Evolutionary conservation across 2,329 filamentous ascomycete genomes (phyloP).

Genomic region (Claviceps sp.): DNA sequence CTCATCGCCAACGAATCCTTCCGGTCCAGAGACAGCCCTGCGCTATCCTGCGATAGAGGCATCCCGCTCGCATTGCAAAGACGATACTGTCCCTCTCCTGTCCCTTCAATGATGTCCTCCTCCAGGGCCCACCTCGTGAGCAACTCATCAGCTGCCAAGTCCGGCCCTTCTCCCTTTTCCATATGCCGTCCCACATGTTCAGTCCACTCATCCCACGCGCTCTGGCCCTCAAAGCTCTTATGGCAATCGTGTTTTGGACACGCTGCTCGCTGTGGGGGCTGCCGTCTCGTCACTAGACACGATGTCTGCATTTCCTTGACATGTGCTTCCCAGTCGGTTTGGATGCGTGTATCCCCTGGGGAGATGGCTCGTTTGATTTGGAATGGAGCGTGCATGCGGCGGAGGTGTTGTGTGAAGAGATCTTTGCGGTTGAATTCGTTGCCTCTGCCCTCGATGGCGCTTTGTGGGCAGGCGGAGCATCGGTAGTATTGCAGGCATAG

Average conservation of each 20-base stretch:
- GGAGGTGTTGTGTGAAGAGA: slow-evolving; percentile 85
- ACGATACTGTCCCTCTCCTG: slow-evolving; percentile 41
- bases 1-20: slow-evolving; percentile 15
- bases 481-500: slow-evolving; percentile 55
- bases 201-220: slow-evolving; percentile 80
- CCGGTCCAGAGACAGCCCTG: slow-evolving; percentile 9
- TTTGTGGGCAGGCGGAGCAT: slow-evolving; percentile 46
- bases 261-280: slow-evolving; percentile 56
- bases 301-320: slow-evolving; percentile 58
- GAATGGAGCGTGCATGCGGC: slow-evolving; percentile 78
- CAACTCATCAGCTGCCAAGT: slow-evolving; percentile 42
- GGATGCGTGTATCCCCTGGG: slow-evolving; percentile 45
- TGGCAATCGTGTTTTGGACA: slow-evolving; percentile 62
- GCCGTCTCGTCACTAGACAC: slow-evolving; percentile 58
- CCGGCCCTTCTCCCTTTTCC: slow-evolving; percentile 53
- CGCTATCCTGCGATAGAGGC: slow-evolving; percentile 6
- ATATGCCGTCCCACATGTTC: slow-evolving; percentile 87
- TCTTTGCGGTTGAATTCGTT: slow-evolving; percentile 88
- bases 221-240: slow-evolving; percentile 53
- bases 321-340: slow-evolving; percentile 49
- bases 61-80: slow-evolving; percentile 24
- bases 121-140: slow-evolving; percentile 50
- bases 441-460: slow-evolving; percentile 39
- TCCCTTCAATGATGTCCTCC: slow-evolving; percentile 47
- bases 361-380: slow-evolving; percentile 44